A percentile compares a stretch with the other conserved stretches of the same genome.
These are phyloP conservation scores for Podaxis mareebaensis DNA, from an alignment of 768 basidiomycete species.

Conservation along the genomic window DNA sequence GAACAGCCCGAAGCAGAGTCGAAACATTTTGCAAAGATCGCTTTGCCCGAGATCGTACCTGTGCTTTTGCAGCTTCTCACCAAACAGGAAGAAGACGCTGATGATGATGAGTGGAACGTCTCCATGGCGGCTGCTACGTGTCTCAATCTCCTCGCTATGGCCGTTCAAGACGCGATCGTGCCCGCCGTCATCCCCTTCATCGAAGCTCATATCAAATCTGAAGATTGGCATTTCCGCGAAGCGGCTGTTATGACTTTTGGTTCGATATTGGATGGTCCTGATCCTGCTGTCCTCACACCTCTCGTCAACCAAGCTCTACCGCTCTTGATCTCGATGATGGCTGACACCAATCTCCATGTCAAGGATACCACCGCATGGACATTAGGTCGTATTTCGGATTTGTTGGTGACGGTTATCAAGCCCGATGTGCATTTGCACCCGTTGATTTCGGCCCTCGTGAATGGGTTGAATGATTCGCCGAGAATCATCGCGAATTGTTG, in stretches of 20 bases:
- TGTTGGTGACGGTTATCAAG: constrained; percentile 83
- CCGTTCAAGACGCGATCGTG: constrained; percentile 89
- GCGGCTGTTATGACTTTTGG: constrained; percentile 99
- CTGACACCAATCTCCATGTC: constrained; percentile 79
- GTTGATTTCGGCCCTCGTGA: constrained; percentile 80
- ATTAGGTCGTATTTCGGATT: constrained; percentile 90
- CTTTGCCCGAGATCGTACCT: constrained; percentile 92
- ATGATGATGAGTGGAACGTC: constrained; percentile 98
- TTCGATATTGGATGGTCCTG: constrained; percentile 95
- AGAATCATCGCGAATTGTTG: constrained; percentile 93
- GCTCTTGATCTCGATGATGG: constrained; percentile 95
- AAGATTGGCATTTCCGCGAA: constrained; percentile 94
- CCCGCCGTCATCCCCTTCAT: constrained; percentile 96
- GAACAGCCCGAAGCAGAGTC: constrained; percentile 85
- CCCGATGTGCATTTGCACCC: constrained; percentile 85
- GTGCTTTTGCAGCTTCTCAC: constrained; percentile 87
- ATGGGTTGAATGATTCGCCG: constrained; percentile 76
- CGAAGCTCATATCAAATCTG: constrained; percentile 88
- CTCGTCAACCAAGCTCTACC: constrained; percentile 94
- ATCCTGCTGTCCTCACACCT: constrained; percentile 82
- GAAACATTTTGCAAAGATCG: constrained; percentile 91
- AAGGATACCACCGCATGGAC: constrained; percentile 99
- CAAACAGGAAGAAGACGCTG: constrained; percentile 94
- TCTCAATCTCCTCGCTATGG: constrained; percentile 83
- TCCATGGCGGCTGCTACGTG: constrained; percentile 97